Percentiles rank a stretch among this genome's conserved stretches.
Conservation (phyloP, 2,329 filamentous ascomycete genomes). For the Tolypocladium ovalisporum region DNA sequence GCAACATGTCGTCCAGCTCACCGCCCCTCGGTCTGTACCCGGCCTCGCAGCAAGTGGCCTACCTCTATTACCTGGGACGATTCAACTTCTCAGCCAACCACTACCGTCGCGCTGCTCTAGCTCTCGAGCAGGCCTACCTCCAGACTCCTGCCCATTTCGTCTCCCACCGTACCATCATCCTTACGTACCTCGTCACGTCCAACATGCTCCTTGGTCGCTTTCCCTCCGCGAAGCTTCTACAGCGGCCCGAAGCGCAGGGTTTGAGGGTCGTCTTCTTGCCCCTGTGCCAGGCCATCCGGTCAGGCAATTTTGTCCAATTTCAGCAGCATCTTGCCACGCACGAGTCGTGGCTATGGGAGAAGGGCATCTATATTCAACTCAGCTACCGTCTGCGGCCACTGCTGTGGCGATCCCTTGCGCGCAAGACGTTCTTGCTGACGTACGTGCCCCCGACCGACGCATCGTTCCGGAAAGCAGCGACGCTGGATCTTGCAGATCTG, state of each 20-base stretch:
- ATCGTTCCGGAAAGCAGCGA: constrained; percentile 54
- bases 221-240: constrained; percentile 55
- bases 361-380: constrained; percentile 65
- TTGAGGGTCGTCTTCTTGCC: constrained; percentile 60
- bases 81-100: constrained; percentile 81
- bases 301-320: constrained; percentile 65
- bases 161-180: constrained; percentile 66
- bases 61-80: constrained; percentile 86
- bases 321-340: constrained; percentile 54
- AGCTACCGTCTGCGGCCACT: constrained; percentile 68
- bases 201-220: constrained; percentile 82
- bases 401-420: constrained; percentile 73
- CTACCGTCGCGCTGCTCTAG: constrained; percentile 65
- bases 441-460: constrained; percentile 55
- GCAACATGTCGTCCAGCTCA: constrained; percentile 74
- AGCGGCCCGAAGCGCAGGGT: constrained; percentile 49
- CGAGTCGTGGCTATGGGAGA: constrained; percentile 63
- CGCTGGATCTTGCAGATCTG: constrained; percentile 61
- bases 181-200: constrained; percentile 71
- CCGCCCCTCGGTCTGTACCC: constrained; percentile 75
- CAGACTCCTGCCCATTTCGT: constrained; percentile 52
- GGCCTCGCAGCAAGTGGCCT: constrained; percentile 78
- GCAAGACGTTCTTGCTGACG: constrained; percentile 66
- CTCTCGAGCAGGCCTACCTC: constrained; percentile 68
- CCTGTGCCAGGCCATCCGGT: constrained; percentile 59